Evolutionary conservation across 2,329 filamentous ascomycete genomes (phyloP), one percentile per base, ranked within the genome.

Genomic region (Pseudocercospora fuligena): DNA sequence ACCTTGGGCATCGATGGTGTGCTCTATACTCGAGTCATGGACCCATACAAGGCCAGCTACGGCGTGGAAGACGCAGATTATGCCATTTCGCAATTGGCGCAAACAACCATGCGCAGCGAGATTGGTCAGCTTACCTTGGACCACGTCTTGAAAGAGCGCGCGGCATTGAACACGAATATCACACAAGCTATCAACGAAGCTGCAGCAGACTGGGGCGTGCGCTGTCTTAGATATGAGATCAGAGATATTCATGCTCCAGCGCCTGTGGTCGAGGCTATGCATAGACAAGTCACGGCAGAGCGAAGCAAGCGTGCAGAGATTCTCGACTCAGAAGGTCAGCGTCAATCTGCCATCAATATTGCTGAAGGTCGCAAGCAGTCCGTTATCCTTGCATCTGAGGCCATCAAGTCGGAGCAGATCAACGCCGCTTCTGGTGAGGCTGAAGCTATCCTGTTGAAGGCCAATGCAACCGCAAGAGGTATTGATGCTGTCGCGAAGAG

Each of bases 181-280:
- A 98, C 95, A n/a, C 90, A 92, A 65, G 94, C 95, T 51, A 98
- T 99, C 86, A 99, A 99, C 80, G 94, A 98, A 80, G 95, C 95
- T 1, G 94, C 95, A 4, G 91, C 96, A 75, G 94, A 94, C 62
- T 99, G 95, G 95, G 95, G 95, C 66, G 93, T 99, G 21, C 92
- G 93, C 36, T 99, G 95, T 78, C 86, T 99, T 68, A 91, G 95
- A 66, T 99, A 99, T 84, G 95, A 99, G 82, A 99, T 99, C 78
- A 88, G 95, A 73, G 95, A 99, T 80, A 99, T 99, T 76, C 95
- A 99, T 81, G 95, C 95, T 0, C 95, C 95, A 1, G 92, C 90
- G 33, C 91, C 91, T 59, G 95, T 99, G 12, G 94, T 98, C 67
- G 92, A 94, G 75, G 95, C 95, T 75, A 99, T 99, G 95, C 95